These are phyloP conservation scores for Talaromyces liani DNA, from an alignment of 495 filamentous ascomycete species.

Conservation along the genomic window DNA sequence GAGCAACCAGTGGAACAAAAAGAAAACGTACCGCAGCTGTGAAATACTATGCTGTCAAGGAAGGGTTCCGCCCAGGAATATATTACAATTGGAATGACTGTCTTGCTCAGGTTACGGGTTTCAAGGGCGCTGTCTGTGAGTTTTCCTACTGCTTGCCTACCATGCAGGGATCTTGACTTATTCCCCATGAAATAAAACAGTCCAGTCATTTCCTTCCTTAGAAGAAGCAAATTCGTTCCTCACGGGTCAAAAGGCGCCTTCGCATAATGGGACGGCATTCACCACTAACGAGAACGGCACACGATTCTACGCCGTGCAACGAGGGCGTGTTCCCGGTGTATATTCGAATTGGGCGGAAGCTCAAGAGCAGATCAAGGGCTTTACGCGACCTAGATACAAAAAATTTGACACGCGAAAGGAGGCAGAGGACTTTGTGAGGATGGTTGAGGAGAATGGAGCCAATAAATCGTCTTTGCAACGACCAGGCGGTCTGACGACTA, in stretches of 20 bases:
- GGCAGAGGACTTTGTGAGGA: conserved; percentile 65
- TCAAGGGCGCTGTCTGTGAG: conserved; percentile 74
- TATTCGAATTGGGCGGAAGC: conserved; percentile 83
- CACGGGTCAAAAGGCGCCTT: conserved; percentile 46
- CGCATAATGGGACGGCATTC: conserved; percentile 12
- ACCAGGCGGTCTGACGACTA: conserved; percentile 22
- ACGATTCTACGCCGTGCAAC: conserved; percentile 77
- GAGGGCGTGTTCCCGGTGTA: conserved; percentile 74
- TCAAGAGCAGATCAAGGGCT: conserved; percentile 68
- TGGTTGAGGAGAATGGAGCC: conserved; percentile 26
- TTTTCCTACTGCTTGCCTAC: conserved; percentile 12
- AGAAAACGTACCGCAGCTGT: conserved; percentile 51
- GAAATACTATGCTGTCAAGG: conserved; percentile 85
- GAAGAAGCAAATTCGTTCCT: conserved; percentile 75
- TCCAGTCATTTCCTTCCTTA: conserved; percentile 73
- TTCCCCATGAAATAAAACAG: conserved; percentile 29
- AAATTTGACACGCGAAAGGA: conserved; percentile 71
- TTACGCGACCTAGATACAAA: conserved; percentile 71
- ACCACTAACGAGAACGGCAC: conserved; percentile 29
- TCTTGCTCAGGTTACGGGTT: conserved; percentile 75
- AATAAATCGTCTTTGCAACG: conserved; percentile 15
- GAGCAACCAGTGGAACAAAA: conserved; percentile 48
- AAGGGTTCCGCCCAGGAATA: conserved; percentile 73
- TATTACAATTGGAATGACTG: conserved; percentile 81
- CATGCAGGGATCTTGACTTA: conserved; percentile 8